These are phyloP conservation scores for Paragyromitra xinjiangensis DNA, from an alignment of 495 filamentous ascomycete genomes.

Conservation along the genomic window DNA sequence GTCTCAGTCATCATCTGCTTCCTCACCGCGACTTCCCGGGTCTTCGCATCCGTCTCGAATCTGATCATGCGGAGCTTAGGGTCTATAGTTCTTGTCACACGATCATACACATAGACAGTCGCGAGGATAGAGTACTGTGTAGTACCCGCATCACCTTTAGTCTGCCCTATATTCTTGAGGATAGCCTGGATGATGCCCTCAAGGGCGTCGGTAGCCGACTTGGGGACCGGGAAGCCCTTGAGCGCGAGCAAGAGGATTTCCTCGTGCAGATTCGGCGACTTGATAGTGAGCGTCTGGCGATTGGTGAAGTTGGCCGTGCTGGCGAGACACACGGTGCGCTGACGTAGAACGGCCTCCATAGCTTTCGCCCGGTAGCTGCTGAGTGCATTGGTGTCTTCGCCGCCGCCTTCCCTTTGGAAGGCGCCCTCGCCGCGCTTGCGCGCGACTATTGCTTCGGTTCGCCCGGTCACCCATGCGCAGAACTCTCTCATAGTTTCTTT, in stretches of 20 bases:
- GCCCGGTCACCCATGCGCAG: neutral
- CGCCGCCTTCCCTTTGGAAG: neutral
- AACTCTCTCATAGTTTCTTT: neutral
- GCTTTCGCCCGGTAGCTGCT: neutral
- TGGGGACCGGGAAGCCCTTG: neutral
- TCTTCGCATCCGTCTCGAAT: slow-evolving; percentile 5
- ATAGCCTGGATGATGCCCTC: neutral
- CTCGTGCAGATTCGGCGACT: neutral
- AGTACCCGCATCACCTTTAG: neutral
- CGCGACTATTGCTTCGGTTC: neutral
- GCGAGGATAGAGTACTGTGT: slow-evolving; percentile 2
- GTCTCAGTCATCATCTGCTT: slow-evolving; percentile 1
- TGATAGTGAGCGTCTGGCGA: neutral
- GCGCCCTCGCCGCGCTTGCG: neutral
- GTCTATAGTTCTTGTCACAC: neutral
- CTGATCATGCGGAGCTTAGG: slow-evolving; percentile 1
- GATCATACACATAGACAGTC: slow-evolving; percentile 1
- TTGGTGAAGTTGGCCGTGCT: neutral
- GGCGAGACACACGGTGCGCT: neutral
- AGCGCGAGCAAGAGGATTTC: neutral
- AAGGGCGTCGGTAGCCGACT: neutral
- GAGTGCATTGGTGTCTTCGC: neutral
- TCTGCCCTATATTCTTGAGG: neutral
- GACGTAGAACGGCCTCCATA: neutral
- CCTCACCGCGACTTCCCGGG: neutral